Percentiles rank a stretch among this genome's conserved stretches.
phyloP scores from a whole-genome alignment of 2,329 filamentous ascomycete species.

The Ramularia collo-cygni region DNA sequence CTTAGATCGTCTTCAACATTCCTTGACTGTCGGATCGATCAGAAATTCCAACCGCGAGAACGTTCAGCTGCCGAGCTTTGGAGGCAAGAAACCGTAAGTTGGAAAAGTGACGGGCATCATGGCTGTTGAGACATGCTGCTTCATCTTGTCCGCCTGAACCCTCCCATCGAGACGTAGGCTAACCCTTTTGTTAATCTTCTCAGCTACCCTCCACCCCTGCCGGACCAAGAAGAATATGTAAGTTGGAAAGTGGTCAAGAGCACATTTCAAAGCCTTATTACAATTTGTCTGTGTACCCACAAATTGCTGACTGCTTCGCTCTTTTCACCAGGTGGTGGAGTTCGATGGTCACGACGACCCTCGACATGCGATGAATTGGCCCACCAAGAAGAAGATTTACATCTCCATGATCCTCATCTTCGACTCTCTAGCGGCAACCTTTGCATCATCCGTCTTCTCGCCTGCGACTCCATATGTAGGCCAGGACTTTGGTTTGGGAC shows the following conservation, averaged over 20 bases:
- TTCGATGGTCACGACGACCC: slow-evolving; percentile 81
- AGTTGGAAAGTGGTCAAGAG: no score
- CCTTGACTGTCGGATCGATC: slow-evolving; percentile 58
- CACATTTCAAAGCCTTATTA: no score
- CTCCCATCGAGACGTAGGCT: no score
- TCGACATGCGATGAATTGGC: slow-evolving; percentile 74
- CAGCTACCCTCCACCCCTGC: slow-evolving; percentile 68
- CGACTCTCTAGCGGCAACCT: slow-evolving; percentile 64
- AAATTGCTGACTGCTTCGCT: no score
- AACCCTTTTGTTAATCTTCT: no score
- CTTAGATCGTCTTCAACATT: slow-evolving; percentile 57
- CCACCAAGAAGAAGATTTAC: slow-evolving; percentile 66
- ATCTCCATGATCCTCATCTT: slow-evolving; percentile 65
- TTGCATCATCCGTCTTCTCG: slow-evolving; percentile 50
- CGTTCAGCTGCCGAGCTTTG: slow-evolving; percentile 29
- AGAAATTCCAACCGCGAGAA: slow-evolving; percentile 29
- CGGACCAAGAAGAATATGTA: slow-evolving; percentile 62
- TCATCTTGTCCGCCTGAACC: no score
- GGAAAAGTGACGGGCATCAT: no score
- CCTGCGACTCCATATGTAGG: slow-evolving; percentile 36
- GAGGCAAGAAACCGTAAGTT: slow-evolving; percentile 28
- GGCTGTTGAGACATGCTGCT: no score
- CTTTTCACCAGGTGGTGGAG: slow-evolving; percentile 48
- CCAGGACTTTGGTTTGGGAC: slow-evolving; percentile 35
- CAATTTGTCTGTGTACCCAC: no score